Conservation (phyloP, 2,329 filamentous ascomycete species). For the Fusarium denticulatum region DNA sequence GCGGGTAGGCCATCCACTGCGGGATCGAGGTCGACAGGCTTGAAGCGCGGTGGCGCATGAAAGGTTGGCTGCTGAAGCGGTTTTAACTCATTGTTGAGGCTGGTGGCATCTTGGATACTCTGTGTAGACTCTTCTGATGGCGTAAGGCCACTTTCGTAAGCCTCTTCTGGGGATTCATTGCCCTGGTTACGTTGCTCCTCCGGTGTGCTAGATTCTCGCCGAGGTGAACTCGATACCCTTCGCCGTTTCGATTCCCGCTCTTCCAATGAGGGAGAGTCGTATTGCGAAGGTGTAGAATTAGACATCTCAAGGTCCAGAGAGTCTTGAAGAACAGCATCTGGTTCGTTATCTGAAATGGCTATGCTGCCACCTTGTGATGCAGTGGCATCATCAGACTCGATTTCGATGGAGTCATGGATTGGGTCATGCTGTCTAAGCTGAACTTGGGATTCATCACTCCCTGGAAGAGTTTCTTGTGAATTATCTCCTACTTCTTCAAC, state of each 20-base stretch:
- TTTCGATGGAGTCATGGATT: constrained; percentile 44
- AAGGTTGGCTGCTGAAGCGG: constrained; percentile 51
- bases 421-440: constrained; percentile 12
- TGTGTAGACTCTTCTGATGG: constrained; percentile 21
- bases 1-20: constrained; percentile 38
- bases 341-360: constrained; percentile 1
- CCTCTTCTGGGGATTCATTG: background rate
- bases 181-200: background rate
- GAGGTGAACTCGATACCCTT: constrained; percentile 44
- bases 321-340: background rate
- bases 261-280: constrained; percentile 13
- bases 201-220: constrained; percentile 17
- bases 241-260: constrained; percentile 43
- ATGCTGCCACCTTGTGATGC: constrained; percentile 22
- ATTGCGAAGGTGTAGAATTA: background rate
- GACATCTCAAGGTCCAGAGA: constrained; percentile 14
- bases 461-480: constrained; percentile 11
- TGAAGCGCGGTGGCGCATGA: constrained; percentile 53
- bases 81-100: constrained; percentile 28
- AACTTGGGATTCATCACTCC: background rate
- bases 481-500: constrained; percentile 45
- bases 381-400: constrained; percentile 40
- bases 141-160: background rate
- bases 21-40: constrained; percentile 42
- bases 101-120: constrained; percentile 14